Evolutionary conservation across 805 yeast genomes (phyloP).

Genomic region (Hanseniaspora valbyensis): DNA sequence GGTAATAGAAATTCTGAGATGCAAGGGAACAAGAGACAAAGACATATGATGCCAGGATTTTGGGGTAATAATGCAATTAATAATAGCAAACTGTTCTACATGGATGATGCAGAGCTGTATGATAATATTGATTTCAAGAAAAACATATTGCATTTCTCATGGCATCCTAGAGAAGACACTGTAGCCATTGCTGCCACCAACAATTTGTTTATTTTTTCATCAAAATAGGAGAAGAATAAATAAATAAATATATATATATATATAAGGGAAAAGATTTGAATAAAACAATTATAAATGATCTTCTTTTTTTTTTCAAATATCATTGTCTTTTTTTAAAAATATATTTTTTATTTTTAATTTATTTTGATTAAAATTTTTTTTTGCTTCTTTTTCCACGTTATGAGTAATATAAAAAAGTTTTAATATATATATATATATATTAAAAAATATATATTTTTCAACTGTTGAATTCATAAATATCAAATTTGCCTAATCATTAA

Average conservation of each 20-base stretch:
- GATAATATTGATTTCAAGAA: constrained; percentile 88
- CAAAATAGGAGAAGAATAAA: no score
- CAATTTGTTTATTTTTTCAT: constrained; percentile 75
- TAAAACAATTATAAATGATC: no score
- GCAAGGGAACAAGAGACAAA: constrained; percentile 33
- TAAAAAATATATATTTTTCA: not conserved
- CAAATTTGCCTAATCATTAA: no score
- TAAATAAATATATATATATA: no score
- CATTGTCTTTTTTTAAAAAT: not conserved
- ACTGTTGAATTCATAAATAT: not conserved
- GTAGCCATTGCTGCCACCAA: constrained; percentile 98
- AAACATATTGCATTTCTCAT: constrained; percentile 85
- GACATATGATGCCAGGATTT: constrained; percentile 35
- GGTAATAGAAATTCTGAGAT: constrained; percentile 28
- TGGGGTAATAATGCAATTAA: constrained; percentile 12
- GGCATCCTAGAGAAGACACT: constrained; percentile 96
- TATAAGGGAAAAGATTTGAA: not conserved
- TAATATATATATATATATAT: not conserved
- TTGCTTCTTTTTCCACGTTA: not conserved
- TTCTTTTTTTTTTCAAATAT: not conserved
- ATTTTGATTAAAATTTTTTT: not conserved
- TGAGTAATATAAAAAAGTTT: not conserved
- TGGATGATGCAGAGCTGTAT: constrained; percentile 10
- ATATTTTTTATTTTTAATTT: not conserved
- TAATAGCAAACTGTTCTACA: constrained; percentile 11